Evolutionary conservation across 1,139 yeast genomes (phyloP).

Genomic region (Zygosaccharomyces sapae): DNA sequence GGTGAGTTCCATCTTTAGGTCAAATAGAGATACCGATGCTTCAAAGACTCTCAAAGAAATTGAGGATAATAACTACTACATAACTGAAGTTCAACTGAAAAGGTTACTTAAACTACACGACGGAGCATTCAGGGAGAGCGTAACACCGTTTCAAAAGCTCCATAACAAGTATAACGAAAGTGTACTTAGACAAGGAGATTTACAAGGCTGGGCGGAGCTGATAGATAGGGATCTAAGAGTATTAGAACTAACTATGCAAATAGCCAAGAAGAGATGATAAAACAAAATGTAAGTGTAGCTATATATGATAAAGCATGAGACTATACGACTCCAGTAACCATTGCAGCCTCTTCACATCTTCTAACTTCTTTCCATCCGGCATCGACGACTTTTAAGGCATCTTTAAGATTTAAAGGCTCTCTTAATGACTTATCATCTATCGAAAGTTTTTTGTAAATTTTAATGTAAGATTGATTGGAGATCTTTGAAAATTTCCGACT

Average conservation of each 20-base stretch:
- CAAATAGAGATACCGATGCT: conserved; percentile 23
- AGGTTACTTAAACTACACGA: conserved; percentile 31
- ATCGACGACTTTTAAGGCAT: conserved; percentile 56
- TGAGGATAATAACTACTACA: conserved; percentile 28
- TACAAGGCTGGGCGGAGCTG: conserved; percentile 34
- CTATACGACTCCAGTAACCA: conserved; percentile 30
- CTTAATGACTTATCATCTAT: conserved; percentile 55
- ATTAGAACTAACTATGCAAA: conserved; percentile 34
- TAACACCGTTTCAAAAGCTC: conserved; percentile 23
- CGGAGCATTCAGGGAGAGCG: conserved; percentile 21
- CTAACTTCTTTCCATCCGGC: conserved; percentile 68
- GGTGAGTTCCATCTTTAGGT: conserved; percentile 22
- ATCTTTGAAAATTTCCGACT: conserved; percentile 29
- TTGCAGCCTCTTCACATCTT: conserved; percentile 50
- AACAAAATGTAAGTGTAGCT: not conserved
- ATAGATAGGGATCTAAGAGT: conserved; percentile 36
- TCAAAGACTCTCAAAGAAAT: conserved; percentile 29
- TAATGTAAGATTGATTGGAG: conserved; percentile 46
- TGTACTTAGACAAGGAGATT: conserved; percentile 18
- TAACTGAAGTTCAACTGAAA: conserved; percentile 29
- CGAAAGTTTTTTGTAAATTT: conserved; percentile 55
- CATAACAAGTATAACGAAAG: conserved; percentile 21
- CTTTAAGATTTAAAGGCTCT: conserved; percentile 56
- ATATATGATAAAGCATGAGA: not conserved
- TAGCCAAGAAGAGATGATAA: conserved; percentile 20